These are phyloP conservation scores for Kazachstania kunashirensis DNA, from an alignment of 805 yeast genomes.

Conservation along the genomic window DNA sequence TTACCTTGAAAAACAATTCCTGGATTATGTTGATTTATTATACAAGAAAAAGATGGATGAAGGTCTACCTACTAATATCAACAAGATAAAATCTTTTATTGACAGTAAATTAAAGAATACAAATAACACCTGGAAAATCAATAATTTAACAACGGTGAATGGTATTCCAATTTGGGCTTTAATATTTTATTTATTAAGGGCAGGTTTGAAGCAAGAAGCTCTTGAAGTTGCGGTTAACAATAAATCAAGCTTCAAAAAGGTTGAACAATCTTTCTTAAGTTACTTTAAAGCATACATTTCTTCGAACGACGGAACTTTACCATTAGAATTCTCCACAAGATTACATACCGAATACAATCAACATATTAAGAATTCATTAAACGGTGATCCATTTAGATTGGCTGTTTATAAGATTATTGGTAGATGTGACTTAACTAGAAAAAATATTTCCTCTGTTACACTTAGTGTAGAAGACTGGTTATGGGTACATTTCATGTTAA, in stretches of 20 bases:
- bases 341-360: slow-evolving; percentile 75
- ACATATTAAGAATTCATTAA: slow-evolving; percentile 56
- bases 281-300: slow-evolving; percentile 65
- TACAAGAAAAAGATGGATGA: slow-evolving; percentile 45
- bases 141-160: slow-evolving; percentile 58
- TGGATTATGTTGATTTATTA: slow-evolving; percentile 58
- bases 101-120: slow-evolving; percentile 37
- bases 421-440: slow-evolving; percentile 68
- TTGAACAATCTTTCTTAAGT: slow-evolving; percentile 75
- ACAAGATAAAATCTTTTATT: slow-evolving; percentile 58
- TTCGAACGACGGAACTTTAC: slow-evolving; percentile 43
- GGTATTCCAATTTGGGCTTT: slow-evolving; percentile 93
- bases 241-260: slow-evolving; percentile 65
- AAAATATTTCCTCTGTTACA: slow-evolving; percentile 59
- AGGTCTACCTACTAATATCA: slow-evolving; percentile 63
- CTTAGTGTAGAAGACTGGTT: slow-evolving; percentile 90
- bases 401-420: slow-evolving; percentile 89
- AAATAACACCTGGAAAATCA: slow-evolving; percentile 40
- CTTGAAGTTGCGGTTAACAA: slow-evolving; percentile 54
- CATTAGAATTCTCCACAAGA: slow-evolving; percentile 58
- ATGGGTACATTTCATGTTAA: slow-evolving; percentile 81
- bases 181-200: slow-evolving; percentile 71
- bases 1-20: slow-evolving; percentile 69
- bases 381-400: slow-evolving; percentile 80
- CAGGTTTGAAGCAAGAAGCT: slow-evolving; percentile 77